phyloP scores from a whole-genome alignment of 1,139 yeast genomes.

The Hyphopichia burtonii region DNA sequence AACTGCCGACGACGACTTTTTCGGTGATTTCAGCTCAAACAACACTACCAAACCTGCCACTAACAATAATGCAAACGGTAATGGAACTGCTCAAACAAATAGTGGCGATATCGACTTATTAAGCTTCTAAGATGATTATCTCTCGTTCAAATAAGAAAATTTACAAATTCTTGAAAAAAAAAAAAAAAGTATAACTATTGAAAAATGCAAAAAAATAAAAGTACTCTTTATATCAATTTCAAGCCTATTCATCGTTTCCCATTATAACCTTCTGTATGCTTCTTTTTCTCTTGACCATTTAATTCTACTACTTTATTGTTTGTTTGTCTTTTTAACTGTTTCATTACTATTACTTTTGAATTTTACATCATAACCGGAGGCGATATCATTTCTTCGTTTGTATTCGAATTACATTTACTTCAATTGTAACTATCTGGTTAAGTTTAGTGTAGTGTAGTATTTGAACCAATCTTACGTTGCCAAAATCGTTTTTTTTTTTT shows the following conservation, averaged over 20 bases:
- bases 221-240: neutral
- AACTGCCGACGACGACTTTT: conserved; percentile 17
- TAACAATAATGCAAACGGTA: conserved; percentile 7
- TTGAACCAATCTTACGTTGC: neutral
- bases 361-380: no score
- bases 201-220: neutral
- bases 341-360: neutral
- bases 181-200: neutral
- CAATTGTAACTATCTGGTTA: neutral
- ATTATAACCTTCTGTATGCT: neutral
- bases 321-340: neutral
- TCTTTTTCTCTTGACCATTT: neutral
- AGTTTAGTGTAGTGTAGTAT: neutral
- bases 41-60: conserved; percentile 8
- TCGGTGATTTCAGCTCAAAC: conserved; percentile 21
- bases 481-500: neutral
- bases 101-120: conserved; percentile 33
- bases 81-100: conserved; percentile 3
- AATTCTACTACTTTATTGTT: neutral
- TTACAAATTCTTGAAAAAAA: no score
- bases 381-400: neutral
- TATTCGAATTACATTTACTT: neutral
- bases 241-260: neutral
- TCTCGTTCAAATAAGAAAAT: neutral
- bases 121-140: conserved; percentile 34